phyloP scores from a whole-genome alignment of 768 basidiomycete species.

The Suillus paluster region DNA sequence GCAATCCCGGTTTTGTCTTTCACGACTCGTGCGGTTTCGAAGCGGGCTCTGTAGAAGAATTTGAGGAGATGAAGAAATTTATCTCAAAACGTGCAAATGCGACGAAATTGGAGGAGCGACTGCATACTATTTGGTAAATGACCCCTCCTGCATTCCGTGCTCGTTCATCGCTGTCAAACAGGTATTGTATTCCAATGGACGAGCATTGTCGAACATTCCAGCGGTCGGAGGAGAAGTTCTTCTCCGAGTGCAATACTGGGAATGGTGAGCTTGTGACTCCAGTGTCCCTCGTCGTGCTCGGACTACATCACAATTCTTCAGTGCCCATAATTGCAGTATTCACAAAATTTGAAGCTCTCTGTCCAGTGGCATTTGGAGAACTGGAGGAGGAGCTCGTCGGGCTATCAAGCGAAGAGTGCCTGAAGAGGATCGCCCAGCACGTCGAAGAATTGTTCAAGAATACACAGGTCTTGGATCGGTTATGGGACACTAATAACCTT shows the following conservation, averaged over 20 bases:
- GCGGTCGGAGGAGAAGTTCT: not conserved
- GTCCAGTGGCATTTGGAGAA: too few relatives aligned
- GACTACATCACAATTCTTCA: not conserved
- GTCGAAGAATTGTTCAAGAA: too few relatives aligned
- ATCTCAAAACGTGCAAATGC: not conserved
- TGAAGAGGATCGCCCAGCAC: too few relatives aligned
- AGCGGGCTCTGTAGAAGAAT: not conserved
- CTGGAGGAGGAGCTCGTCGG: too few relatives aligned
- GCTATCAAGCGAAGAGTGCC: too few relatives aligned
- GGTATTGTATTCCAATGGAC: not conserved
- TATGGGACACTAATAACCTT: too few relatives aligned
- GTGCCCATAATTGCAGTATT: not conserved
- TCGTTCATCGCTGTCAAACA: not conserved
- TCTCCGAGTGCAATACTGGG: not conserved
- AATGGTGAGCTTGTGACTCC: not conserved
- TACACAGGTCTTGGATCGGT: too few relatives aligned
- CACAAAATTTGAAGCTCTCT: not conserved
- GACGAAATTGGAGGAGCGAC: slow-evolving; percentile 1
- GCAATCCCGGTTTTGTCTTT: slow-evolving; percentile 23
- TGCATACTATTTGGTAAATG: slow-evolving; percentile 7
- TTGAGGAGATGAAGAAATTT: not conserved
- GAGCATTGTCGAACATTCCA: not conserved
- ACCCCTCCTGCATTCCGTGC: not conserved
- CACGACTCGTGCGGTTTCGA: slow-evolving; percentile 29
- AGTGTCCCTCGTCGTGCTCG: not conserved